A percentile compares a stretch with the other conserved stretches of the same genome.
phyloP scores from a whole-genome alignment of 1,139 yeast species.

The Debaryomycetaceae sp. region DNA sequence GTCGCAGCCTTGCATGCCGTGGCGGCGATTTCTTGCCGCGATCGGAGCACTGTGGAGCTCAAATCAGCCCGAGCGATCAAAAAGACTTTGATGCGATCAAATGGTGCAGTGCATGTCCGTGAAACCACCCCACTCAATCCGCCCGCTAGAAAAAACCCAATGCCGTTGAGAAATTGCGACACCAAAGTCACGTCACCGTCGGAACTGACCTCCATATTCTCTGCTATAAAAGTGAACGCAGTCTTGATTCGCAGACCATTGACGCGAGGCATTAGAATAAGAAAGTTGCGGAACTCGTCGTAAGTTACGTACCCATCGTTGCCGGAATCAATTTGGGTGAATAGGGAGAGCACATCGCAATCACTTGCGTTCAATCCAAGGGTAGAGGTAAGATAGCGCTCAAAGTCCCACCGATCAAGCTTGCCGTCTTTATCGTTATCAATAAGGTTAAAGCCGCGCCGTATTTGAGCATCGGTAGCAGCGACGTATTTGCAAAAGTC shows the following conservation, averaged over 20 bases:
- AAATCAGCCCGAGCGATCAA: slow-evolving; percentile 85
- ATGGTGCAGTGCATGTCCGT: slow-evolving; percentile 96
- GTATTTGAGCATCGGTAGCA: slow-evolving; percentile 60
- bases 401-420: slow-evolving; percentile 56
- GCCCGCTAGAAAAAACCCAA: slow-evolving; percentile 88
- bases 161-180: slow-evolving; percentile 68
- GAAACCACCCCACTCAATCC: slow-evolving; percentile 94
- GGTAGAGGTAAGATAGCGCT: slow-evolving; percentile 44
- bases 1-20: slow-evolving; percentile 6
- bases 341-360: slow-evolving; percentile 46
- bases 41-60: slow-evolving; percentile 54
- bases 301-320: slow-evolving; percentile 65
- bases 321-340: slow-evolving; percentile 48
- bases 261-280: slow-evolving; percentile 70
- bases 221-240: slow-evolving; percentile 72
- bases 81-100: slow-evolving; percentile 87
- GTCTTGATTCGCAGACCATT: slow-evolving; percentile 64
- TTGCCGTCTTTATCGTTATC: slow-evolving; percentile 73
- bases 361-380: slow-evolving; percentile 45
- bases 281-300: slow-evolving; percentile 77
- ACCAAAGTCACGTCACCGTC: slow-evolving; percentile 89
- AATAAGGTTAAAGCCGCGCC: slow-evolving; percentile 54
- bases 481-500: slow-evolving; percentile 54
- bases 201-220: slow-evolving; percentile 68
- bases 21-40: slow-evolving; percentile 33